Conservation (phyloP, 352 stramenopile genomes). For the Pythium utonaiense region DNA sequence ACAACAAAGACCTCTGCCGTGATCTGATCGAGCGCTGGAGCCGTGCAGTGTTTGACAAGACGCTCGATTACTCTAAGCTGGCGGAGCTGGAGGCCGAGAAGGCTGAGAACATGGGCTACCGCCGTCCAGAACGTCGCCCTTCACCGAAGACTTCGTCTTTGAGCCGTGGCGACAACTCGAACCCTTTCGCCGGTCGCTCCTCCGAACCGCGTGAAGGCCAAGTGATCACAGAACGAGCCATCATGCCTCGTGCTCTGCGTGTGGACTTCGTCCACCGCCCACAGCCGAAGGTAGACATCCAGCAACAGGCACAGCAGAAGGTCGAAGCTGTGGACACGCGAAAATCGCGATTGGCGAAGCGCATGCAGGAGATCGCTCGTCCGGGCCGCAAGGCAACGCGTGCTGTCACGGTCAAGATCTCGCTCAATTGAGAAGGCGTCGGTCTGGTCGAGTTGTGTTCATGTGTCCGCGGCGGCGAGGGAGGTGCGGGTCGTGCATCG, state of each 20-base stretch:
- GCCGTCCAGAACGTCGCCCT: constrained; percentile 41
- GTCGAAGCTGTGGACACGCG: constrained; percentile 59
- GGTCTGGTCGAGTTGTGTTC: neutral
- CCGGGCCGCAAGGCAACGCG: constrained; percentile 78
- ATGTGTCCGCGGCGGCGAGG: neutral
- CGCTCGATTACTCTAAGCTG: constrained; percentile 82
- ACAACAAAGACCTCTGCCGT: constrained; percentile 86
- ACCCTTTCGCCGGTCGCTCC: constrained; percentile 45
- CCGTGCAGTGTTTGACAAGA: constrained; percentile 87
- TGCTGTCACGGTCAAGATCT: constrained; percentile 71
- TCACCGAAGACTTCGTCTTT: constrained; percentile 10
- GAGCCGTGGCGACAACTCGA: constrained; percentile 29
- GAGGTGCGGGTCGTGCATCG: neutral
- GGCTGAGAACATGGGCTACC: constrained; percentile 70
- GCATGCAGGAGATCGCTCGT: constrained; percentile 83
- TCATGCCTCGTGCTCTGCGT: constrained; percentile 66
- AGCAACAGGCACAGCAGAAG: constrained; percentile 55
- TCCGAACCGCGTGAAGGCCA: constrained; percentile 27
- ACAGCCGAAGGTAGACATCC: constrained; percentile 76
- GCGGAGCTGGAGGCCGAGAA: constrained; percentile 84
- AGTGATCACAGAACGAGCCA: constrained; percentile 56
- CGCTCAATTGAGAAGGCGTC: constrained; percentile 45
- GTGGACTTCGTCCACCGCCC: constrained; percentile 84
- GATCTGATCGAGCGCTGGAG: constrained; percentile 86
- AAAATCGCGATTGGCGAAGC: constrained; percentile 80